Evolutionary conservation across 345 rosid genomes (phyloP).

Genomic region (Eucalyptus dawsonii): DNA sequence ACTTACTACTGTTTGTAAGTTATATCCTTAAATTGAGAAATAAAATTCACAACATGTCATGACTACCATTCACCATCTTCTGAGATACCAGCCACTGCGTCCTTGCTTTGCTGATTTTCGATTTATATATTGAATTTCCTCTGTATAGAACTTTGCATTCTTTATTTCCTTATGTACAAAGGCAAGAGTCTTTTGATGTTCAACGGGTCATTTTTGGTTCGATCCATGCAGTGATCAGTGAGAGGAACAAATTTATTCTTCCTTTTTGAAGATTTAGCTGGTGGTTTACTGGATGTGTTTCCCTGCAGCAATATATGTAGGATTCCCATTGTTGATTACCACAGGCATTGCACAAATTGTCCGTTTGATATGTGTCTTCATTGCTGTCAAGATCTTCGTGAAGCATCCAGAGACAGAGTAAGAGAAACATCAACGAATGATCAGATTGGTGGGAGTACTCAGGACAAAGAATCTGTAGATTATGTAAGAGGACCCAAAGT

Average conservation of each 20-base stretch:
- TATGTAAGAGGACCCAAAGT: conserved; percentile 9
- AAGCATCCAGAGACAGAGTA: conserved; percentile 21
- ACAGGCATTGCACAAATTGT: conserved; percentile 81
- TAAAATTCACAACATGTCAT: background rate
- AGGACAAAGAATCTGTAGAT: conserved; percentile 9
- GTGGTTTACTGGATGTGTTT: background rate
- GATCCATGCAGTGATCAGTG: background rate
- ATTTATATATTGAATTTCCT: background rate
- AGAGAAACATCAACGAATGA: conserved; percentile 6
- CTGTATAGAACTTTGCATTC: background rate
- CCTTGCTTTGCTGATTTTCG: background rate
- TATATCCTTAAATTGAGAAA: background rate
- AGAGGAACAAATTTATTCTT: background rate
- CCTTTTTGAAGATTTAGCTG: background rate
- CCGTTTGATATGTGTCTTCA: conserved; percentile 74
- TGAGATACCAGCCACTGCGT: background rate
- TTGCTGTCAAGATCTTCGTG: conserved; percentile 94
- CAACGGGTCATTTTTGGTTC: background rate
- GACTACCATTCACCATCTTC: background rate
- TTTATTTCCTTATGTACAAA: background rate
- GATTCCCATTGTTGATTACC: conserved; percentile 90
- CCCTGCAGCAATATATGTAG: conserved; percentile 83
- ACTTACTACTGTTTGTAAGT: background rate
- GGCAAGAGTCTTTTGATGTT: background rate
- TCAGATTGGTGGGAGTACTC: conserved; percentile 13